Conservation (phyloP, 2,329 filamentous ascomycete genomes). For the Leptodontidium sp. region DNA sequence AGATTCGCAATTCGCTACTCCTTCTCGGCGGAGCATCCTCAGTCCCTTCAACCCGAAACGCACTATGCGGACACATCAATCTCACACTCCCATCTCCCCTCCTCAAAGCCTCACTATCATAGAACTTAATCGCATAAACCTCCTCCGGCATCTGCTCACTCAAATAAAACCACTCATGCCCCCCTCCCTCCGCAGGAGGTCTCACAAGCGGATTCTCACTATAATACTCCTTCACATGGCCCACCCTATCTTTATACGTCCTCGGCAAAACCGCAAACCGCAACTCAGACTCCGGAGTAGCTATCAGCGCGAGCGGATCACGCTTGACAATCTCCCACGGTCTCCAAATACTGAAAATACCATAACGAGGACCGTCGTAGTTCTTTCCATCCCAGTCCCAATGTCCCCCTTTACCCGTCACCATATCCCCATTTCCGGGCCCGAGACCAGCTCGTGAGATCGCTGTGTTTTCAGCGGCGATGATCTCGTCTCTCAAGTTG, state of each 20-base stretch:
- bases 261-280: conserved; percentile 3
- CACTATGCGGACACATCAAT: conserved; percentile 22
- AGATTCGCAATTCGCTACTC: conserved; percentile 16
- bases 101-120: conserved; percentile 19
- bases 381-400: conserved; percentile 17
- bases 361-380: conserved; percentile 16
- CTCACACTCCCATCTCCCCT: conserved; percentile 12
- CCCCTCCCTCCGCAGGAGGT: background rate
- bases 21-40: conserved; percentile 6
- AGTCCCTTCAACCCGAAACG: conserved; percentile 13
- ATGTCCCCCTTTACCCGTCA: conserved; percentile 13
- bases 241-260: conserved; percentile 5
- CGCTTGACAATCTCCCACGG: conserved; percentile 18
- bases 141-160: conserved; percentile 17
- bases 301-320: conserved; percentile 5
- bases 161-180: conserved; percentile 11
- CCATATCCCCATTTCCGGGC: conserved; percentile 1
- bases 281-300: background rate
- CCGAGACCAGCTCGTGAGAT: background rate
- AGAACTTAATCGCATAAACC: conserved; percentile 18
- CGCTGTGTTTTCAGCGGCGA: conserved; percentile 4
- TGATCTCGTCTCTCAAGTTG: conserved; percentile 3
- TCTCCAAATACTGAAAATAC: conserved; percentile 18
- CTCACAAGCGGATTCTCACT: conserved; percentile 19
- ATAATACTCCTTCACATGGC: conserved; percentile 21